Evolutionary conservation across 306 rosid species (phyloP).

Genomic region (Vigna nakashimae): DNA sequence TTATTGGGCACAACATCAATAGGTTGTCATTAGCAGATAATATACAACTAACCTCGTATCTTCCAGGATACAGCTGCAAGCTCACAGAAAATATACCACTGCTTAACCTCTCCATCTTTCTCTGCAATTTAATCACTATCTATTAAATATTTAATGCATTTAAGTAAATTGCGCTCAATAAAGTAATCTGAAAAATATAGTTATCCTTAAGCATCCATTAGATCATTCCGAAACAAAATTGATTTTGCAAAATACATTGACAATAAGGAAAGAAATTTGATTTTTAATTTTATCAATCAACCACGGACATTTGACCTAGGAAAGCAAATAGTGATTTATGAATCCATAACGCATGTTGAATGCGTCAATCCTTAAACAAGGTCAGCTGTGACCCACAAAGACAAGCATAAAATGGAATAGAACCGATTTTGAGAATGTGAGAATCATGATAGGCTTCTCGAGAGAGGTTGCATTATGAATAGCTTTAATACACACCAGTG

Average conservation of each 20-base stretch:
- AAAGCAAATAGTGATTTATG: background rate
- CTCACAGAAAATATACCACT: slow-evolving; percentile 70
- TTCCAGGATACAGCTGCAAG: slow-evolving; percentile 91
- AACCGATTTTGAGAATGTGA: background rate
- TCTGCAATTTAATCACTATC: slow-evolving; percentile 58
- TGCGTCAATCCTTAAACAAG: slow-evolving; percentile 13
- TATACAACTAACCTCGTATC: slow-evolving; percentile 71
- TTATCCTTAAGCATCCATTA: slow-evolving; percentile 15
- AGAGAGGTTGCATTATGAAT: slow-evolving; percentile 17
- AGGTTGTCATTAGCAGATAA: slow-evolving; percentile 15
- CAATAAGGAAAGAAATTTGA: background rate
- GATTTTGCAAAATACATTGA: slow-evolving; percentile 15
- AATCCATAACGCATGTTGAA: background rate
- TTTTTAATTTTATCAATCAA: slow-evolving; percentile 5
- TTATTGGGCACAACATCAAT: slow-evolving; percentile 4
- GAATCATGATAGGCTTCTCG: slow-evolving; percentile 4
- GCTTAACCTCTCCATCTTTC: slow-evolving; percentile 75
- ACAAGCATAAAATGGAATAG: background rate
- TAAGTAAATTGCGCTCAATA: background rate
- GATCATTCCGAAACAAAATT: slow-evolving; percentile 15
- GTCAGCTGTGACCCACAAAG: background rate
- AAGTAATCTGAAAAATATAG: background rate
- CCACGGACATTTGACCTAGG: slow-evolving; percentile 16
- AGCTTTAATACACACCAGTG: background rate
- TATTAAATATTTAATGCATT: slow-evolving; percentile 32